Base-by-base conservation (phyloP, 345 rosid genomes). In the Pistacia atlantica region DNA sequence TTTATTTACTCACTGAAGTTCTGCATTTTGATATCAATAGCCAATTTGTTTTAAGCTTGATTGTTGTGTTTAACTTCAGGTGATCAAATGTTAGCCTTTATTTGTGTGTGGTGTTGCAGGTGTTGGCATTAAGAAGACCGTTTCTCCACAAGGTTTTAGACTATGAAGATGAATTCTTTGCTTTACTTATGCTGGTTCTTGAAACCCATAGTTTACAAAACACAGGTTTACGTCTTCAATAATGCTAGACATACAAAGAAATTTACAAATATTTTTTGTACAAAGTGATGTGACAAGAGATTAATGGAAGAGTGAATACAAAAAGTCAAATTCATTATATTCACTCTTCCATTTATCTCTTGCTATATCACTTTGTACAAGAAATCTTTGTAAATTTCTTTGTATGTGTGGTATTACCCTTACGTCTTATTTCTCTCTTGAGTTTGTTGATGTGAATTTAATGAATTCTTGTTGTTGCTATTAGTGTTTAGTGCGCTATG, bases 131-230 rank as follows among this genome's bases (percentile, higher is more conserved):
- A 77, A 89, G 99, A 80, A 87, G 97, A 79, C 97, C 99, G 0
- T 81, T 96, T 70, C 90, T 96, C 16, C 99, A 96, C 69, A 96
- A 87, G 73, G 85, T 96, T 52, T 86, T 96, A 75, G 99, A 96
- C 82, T 91, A 86, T 52, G 99, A 96, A 70, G 99, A 96, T 80
- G 99, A 96, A 71, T 96, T 92, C 89, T 96, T 87, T 80, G 92
- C 95, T 73, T 74, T 90, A 76, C 91, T 96, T 76, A 92, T 92
- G 98, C 84, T 92, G 81, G 82, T 92, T 65, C 98, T 96, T 4
- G 99, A 96, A 83, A 86, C 90, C 48, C 99, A 94, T 81, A 96
- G 99, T 86, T 87, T 96, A 75, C 85, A 97, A 74, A 96, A 90
- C 59, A 94, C 99, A 86, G 99, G 99, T 93, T 74, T 33, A 25